Evolutionary conservation across 176 grass and related monocot species (phyloP), one percentile per base, ranked within the genome.

Genomic region (Ananas comosus): DNA sequence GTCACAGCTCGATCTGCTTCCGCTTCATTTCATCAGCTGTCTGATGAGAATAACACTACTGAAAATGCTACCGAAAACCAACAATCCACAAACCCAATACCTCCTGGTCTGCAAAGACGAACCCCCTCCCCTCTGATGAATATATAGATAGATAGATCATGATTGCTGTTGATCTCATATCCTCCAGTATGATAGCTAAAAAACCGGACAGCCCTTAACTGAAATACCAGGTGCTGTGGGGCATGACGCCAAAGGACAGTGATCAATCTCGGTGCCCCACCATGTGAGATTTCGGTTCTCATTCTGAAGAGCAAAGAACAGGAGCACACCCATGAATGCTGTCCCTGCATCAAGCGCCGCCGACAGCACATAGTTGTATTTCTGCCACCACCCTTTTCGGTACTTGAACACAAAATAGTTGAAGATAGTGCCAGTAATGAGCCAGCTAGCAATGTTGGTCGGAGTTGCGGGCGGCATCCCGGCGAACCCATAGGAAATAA

Each of bases 381-480:
- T 90, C 84, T 92, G 83, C 94, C 94, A 97, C 94, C 94, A 97
- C 3, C 73, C 80, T 75, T 92, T 97, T 50, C 89, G 80, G 82
- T 90, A 97, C 16, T 71, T 83, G 84, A 97, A 97, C 2, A 97
- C 89, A 69, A 93, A 97, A 69, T 75, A 97, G 77, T 97, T 97
- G 86, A 97, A 97, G 75, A 93, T 24, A 57, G 86, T 97, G 13
- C 94, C 94, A 0, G 94, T 97, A 19, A 92, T 65, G 19, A 97
- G 89, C 94, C 94, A 97, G 69, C 82, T 97, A 28, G 94, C 89
- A 22, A 97, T 97, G 84, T 97, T 97, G 10, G 94, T 97, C 13
- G 94, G 94, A 58, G 94, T 97, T 0, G 94, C 94, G 16, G 94
- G 94, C 22, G 94, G 94, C 94, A 97, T 97, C 64, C 94, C 94